These are phyloP conservation scores for Cyclocybe cylindracea DNA, from an alignment of 768 basidiomycete species.

Conservation along the genomic window DNA sequence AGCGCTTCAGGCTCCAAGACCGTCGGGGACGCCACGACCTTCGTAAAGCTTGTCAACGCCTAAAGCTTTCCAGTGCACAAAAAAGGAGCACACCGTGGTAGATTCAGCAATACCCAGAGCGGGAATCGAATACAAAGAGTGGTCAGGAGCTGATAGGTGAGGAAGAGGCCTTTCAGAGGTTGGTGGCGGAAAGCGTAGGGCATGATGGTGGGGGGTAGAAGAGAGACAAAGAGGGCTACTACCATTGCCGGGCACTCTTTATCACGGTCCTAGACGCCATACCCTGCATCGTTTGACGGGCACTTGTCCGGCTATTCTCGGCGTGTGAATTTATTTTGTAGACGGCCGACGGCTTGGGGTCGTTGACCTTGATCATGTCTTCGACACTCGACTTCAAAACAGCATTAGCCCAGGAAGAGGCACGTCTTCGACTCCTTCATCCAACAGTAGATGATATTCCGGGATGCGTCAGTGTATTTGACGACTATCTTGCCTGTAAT, in stretches of 20 bases:
- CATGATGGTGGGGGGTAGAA: constrained; percentile 22
- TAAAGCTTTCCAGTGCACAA: background rate
- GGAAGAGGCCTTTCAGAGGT: constrained; percentile 50
- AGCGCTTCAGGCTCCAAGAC: constrained; percentile 45
- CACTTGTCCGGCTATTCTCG: constrained; percentile 5
- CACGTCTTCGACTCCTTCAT: constrained; percentile 61
- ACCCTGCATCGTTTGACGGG: background rate
- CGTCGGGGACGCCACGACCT: constrained; percentile 41
- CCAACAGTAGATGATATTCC: constrained; percentile 82
- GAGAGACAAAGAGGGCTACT: background rate
- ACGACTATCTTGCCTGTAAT: constrained; percentile 72
- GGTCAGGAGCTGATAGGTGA: constrained; percentile 40
- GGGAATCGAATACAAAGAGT: constrained; percentile 48
- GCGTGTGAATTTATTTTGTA: background rate
- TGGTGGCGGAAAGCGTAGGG: constrained; percentile 37
- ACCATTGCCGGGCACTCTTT: background rate
- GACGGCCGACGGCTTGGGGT: background rate
- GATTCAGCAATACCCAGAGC: constrained; percentile 43
- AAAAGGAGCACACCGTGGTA: constrained; percentile 31
- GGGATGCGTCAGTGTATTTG: constrained; percentile 75
- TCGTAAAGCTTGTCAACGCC: too few relatives aligned
- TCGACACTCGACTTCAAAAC: constrained; percentile 51
- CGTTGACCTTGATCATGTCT: constrained; percentile 20
- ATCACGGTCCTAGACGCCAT: background rate
- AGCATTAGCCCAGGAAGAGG: constrained; percentile 67